Evolutionary conservation across 2,329 filamentous ascomycete genomes (phyloP), one percentile per base, ranked within the genome.

Genomic region (Septoria petroselini): DNA sequence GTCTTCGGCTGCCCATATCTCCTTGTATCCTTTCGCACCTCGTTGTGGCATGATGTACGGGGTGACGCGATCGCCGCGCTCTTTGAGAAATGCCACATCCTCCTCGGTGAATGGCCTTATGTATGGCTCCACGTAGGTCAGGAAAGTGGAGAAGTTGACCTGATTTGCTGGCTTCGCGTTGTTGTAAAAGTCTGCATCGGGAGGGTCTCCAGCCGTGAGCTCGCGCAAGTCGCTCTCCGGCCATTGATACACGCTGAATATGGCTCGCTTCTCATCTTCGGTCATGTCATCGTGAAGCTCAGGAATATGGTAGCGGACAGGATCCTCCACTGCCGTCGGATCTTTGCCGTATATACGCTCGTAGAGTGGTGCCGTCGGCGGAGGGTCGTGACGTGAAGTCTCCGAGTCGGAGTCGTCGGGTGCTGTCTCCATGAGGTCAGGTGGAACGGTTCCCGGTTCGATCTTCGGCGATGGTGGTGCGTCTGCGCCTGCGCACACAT

Each of bases 1-100:
- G 64, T 98, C 93, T 67, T 98, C 93, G 59, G 95, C 90, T 0
- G 89, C 86, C 93, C 93, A 98, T 7, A 91, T 77, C 53, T 97
- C 91, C 18, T 81, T 83, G 70, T 97, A 98, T 64, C 89, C 85
- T 61, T 84, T 84, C 67, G 88, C 86, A 38, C 90, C 91, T 17
- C 90, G 83, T 57, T 85, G 84, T 6, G 91, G 90, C 69, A 95
- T 89, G 30, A 91, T 75, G 62, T 96, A 97, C 1, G 91, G 88
- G 2, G 79, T 83, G 17, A 85, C 75, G 30, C 93, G 82, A 68
- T 98, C 91, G 50, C 91, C 89, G 62, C 79, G 55, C 70, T 98
- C 93, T 62, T 91, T 84, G 30, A 98, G 71, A 66, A 96, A 98
- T 1, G 88, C 89, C 38, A 96, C 80, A 65, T 98, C 93, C 66